Percentiles rank a stretch among this genome's conserved stretches.
These are phyloP conservation scores for Tolypocladium pustulatum DNA, from an alignment of 2,329 filamentous ascomycete species.

Conservation along the genomic window DNA sequence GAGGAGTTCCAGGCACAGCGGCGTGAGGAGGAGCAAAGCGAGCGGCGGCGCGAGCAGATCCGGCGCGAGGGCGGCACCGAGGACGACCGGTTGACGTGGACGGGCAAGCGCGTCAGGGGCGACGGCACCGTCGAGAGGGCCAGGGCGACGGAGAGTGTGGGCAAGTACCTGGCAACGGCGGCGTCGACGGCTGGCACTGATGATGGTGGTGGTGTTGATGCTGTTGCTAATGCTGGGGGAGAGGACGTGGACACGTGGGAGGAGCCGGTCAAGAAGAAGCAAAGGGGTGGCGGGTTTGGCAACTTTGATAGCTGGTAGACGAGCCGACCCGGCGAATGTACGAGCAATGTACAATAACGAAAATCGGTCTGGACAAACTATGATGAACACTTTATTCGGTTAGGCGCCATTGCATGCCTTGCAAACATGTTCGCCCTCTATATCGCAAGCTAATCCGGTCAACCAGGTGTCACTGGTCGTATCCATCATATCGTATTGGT, in stretches of 20 bases:
- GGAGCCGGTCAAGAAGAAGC: conserved; percentile 72
- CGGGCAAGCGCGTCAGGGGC: conserved; percentile 74
- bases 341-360: neutral
- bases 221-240: conserved; percentile 39
- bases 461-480: neutral
- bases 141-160: conserved; percentile 39
- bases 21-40: conserved; percentile 48
- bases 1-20: conserved; percentile 80
- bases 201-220: conserved; percentile 33
- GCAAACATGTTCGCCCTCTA: neutral
- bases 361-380: neutral
- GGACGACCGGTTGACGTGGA: conserved; percentile 90
- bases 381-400: too few relatives aligned
- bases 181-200: neutral
- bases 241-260: conserved; percentile 55
- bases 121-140: conserved; percentile 47
- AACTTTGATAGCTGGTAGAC: conserved; percentile 86
- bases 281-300: conserved; percentile 69
- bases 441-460: neutral
- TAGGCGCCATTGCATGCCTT: neutral
- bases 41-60: conserved; percentile 50
- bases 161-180: conserved; percentile 65
- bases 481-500: neutral
- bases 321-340: neutral
- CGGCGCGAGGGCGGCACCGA: conserved; percentile 61